These are phyloP conservation scores for Amaranthus cruentus DNA, from an alignment of 148 eudicot genomes.

Conservation along the genomic window DNA sequence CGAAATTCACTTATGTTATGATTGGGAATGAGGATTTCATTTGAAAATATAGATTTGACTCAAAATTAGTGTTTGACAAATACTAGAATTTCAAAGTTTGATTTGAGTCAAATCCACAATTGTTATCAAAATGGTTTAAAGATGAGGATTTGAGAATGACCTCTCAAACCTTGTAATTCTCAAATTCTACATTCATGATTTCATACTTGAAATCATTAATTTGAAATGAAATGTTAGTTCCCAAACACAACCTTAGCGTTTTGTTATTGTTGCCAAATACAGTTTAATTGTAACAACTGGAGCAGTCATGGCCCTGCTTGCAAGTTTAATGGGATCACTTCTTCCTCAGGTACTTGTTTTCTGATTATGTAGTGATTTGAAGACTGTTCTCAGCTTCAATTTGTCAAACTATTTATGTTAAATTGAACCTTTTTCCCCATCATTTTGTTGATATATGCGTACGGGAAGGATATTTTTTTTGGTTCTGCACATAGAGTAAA, in stretches of 20 bases:
- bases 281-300: slow-evolving; percentile 60
- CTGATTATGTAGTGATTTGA: neutral
- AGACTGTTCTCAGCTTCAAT: neutral
- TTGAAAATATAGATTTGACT: no score
- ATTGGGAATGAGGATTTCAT: no score
- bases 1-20: neutral
- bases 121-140: no score
- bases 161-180: no score
- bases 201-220: no score
- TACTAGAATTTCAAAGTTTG: no score
- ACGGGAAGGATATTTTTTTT: neutral
- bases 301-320: slow-evolving; percentile 61
- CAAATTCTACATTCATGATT: no score
- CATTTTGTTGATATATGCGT: no score
- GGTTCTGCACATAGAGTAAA: neutral
- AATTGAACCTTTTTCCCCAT: neutral
- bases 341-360: slow-evolving; percentile 59
- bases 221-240: no score
- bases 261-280: slow-evolving; percentile 11
- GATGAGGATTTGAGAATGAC: no score
- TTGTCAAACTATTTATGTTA: neutral
- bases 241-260: neutral
- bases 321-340: slow-evolving; percentile 61
- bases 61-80: no score
- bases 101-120: no score